Evolutionary conservation across 2,329 filamentous ascomycete genomes (phyloP).

Genomic region (Polytolypa hystricis): DNA sequence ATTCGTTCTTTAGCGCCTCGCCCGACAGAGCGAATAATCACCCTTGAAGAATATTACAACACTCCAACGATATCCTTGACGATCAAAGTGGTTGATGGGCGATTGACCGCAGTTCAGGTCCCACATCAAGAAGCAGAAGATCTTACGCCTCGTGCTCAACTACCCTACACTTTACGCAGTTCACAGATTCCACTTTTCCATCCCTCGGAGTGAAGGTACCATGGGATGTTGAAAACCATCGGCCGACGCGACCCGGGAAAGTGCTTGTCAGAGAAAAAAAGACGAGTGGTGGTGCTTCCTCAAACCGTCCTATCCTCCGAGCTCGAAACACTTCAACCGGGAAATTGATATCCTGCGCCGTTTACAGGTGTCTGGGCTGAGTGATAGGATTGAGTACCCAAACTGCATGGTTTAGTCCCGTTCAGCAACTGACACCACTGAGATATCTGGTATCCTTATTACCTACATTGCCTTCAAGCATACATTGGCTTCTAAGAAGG

Average conservation of each 20-base stretch:
- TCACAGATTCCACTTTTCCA: conserved; percentile 3
- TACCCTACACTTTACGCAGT: conserved; percentile 2
- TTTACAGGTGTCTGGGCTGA: conserved; percentile 5
- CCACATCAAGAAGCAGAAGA: conserved; percentile 4
- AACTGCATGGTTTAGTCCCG: conserved; percentile 6
- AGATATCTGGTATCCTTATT: conserved; percentile 7
- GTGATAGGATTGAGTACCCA: conserved; percentile 4
- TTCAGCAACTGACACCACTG: conserved; percentile 2
- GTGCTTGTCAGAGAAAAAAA: conserved; percentile 3
- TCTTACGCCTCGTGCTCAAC: conserved; percentile 5
- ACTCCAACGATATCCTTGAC: conserved; percentile 4
- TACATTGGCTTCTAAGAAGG: conserved; percentile 3
- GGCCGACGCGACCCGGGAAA: conserved; percentile 5
- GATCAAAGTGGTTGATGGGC: conserved; percentile 4
- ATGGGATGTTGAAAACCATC: conserved; percentile 5
- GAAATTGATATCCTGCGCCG: conserved; percentile 6
- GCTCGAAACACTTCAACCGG: conserved; percentile 3
- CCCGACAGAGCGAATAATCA: conserved; percentile 7
- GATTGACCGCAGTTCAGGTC: conserved; percentile 6
- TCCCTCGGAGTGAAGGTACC: conserved; percentile 6
- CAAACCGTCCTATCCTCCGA: conserved; percentile 6
- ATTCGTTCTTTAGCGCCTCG: conserved; percentile 5
- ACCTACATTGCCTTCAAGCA: conserved; percentile 5
- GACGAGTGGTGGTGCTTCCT: conserved; percentile 5
- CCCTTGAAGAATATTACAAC: conserved; percentile 9